phyloP scores from a whole-genome alignment of 192 early-diverging fungal species.

The Backusella luteola region DNA sequence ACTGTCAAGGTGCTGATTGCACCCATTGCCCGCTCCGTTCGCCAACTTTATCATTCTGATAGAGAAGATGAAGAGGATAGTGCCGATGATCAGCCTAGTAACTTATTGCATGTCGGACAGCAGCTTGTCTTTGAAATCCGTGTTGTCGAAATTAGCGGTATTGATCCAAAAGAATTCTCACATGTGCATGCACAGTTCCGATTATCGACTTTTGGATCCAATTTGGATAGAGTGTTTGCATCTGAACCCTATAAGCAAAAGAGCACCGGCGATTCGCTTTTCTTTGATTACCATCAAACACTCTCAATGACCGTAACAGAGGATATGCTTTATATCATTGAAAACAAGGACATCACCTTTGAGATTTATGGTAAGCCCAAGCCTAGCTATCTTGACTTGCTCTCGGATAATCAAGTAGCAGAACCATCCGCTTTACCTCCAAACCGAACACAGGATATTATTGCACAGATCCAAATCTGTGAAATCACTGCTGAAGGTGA shows the following conservation, averaged over 20 bases:
- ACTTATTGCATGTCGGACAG: slow-evolving; percentile 46
- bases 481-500: slow-evolving; percentile 65
- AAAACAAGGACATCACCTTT: slow-evolving; percentile 40
- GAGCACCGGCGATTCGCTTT: slow-evolving; percentile 22
- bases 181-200: slow-evolving; percentile 74
- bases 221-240: slow-evolving; percentile 50
- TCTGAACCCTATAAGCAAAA: slow-evolving; percentile 48
- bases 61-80: not conserved
- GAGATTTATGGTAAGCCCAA: slow-evolving; percentile 52
- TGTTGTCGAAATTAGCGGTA: slow-evolving; percentile 53
- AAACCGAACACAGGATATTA: slow-evolving; percentile 54
- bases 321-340: slow-evolving; percentile 21
- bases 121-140: slow-evolving; percentile 63
- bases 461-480: slow-evolving; percentile 62
- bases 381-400: slow-evolving; percentile 26
- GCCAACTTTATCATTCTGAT: not conserved
- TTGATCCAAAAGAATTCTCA: slow-evolving; percentile 58
- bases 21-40: slow-evolving; percentile 31
- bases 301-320: slow-evolving; percentile 41
- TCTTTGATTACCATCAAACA: slow-evolving; percentile 57
- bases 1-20: slow-evolving; percentile 42
- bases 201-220: slow-evolving; percentile 55
- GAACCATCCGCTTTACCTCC: not conserved
- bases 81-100: not conserved
- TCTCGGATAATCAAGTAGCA: not conserved